Percentiles rank a stretch among this genome's conserved stretches.
These are phyloP conservation scores for Fusarium cicatricum DNA, from an alignment of 2,329 filamentous ascomycete species.

Conservation along the genomic window DNA sequence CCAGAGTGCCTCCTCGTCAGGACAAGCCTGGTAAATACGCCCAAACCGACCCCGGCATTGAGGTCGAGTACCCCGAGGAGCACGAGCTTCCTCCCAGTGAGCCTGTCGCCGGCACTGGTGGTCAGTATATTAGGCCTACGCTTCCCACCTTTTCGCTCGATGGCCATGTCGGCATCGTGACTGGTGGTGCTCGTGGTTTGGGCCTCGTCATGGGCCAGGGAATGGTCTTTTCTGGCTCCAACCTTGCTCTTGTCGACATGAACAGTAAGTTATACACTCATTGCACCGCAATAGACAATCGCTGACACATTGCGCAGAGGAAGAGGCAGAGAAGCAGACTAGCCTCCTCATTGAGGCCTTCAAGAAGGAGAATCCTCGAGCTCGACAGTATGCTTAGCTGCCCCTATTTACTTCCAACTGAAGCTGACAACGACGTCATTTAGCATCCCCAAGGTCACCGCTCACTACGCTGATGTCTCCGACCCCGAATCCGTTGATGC, in stretches of 20 bases:
- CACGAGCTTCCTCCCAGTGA: slow-evolving; percentile 74
- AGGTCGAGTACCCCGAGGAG: slow-evolving; percentile 80
- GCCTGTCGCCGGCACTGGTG: slow-evolving; percentile 78
- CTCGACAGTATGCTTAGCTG: slow-evolving; percentile 63
- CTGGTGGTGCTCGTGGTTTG: slow-evolving; percentile 87
- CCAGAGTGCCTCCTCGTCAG: slow-evolving; percentile 46
- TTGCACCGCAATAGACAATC: background rate
- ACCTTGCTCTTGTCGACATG: slow-evolving; percentile 91
- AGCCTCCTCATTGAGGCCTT: slow-evolving; percentile 77
- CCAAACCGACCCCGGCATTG: slow-evolving; percentile 80
- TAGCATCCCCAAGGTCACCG: slow-evolving; percentile 82
- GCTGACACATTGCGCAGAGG: slow-evolving; percentile 62
- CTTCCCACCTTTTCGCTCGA: slow-evolving; percentile 88
- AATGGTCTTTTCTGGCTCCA: slow-evolving; percentile 85
- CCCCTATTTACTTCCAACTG: background rate
- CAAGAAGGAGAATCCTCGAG: slow-evolving; percentile 79
- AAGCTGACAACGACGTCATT: slow-evolving; percentile 5
- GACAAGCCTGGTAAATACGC: slow-evolving; percentile 71
- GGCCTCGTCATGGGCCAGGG: slow-evolving; percentile 94
- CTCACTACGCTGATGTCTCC: slow-evolving; percentile 89
- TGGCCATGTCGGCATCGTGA: slow-evolving; percentile 83
- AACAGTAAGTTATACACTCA: slow-evolving; percentile 71
- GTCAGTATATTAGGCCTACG: slow-evolving; percentile 84
- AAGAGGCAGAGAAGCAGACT: slow-evolving; percentile 83
- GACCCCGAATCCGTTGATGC: slow-evolving; percentile 79